phyloP scores from a whole-genome alignment of 2,329 filamentous ascomycete genomes.

The Cordyceps fumosorosea region DNA sequence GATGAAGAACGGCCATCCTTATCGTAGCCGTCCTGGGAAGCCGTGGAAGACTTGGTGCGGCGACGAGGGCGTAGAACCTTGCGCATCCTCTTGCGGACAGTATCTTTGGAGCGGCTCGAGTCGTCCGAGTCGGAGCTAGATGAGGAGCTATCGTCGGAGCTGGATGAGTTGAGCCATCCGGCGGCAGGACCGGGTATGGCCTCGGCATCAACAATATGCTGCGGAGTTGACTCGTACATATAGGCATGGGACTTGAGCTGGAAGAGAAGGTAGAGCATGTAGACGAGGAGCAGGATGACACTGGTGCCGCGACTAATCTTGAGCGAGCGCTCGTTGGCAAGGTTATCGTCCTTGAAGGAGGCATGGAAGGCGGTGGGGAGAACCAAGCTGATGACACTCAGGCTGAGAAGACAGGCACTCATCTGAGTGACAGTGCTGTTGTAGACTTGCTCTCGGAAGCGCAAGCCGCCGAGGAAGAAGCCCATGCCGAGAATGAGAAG shows the following conservation, averaged over 20 bases:
- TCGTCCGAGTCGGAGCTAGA: conserved; percentile 65
- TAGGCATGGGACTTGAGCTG: conserved; percentile 89
- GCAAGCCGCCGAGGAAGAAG: conserved; percentile 78
- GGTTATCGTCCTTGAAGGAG: conserved; percentile 59
- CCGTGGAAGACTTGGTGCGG: conserved; percentile 69
- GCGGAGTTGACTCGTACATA: conserved; percentile 86
- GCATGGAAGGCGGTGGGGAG: conserved; percentile 90
- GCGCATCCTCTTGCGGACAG: conserved; percentile 69
- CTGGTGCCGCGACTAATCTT: conserved; percentile 87
- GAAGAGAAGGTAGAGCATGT: conserved; percentile 77
- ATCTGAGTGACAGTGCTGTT: conserved; percentile 95
- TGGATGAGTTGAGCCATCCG: conserved; percentile 71
- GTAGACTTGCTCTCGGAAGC: conserved; percentile 88
- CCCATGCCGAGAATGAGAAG: conserved; percentile 88
- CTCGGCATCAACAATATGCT: conserved; percentile 88
- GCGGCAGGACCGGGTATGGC: conserved; percentile 78
- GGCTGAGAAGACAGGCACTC: conserved; percentile 85
- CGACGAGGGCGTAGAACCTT: conserved; percentile 64
- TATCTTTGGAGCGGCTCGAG: conserved; percentile 47
- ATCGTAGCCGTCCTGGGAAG: conserved; percentile 54
- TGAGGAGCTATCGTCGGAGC: conserved; percentile 47
- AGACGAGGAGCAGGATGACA: conserved; percentile 74
- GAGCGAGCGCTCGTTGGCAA: conserved; percentile 65
- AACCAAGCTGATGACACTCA: conserved; percentile 84
- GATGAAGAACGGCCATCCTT: conserved; percentile 34